Conservation (phyloP, 495 filamentous ascomycete genomes). For the Hypoxylon rickii region DNA sequence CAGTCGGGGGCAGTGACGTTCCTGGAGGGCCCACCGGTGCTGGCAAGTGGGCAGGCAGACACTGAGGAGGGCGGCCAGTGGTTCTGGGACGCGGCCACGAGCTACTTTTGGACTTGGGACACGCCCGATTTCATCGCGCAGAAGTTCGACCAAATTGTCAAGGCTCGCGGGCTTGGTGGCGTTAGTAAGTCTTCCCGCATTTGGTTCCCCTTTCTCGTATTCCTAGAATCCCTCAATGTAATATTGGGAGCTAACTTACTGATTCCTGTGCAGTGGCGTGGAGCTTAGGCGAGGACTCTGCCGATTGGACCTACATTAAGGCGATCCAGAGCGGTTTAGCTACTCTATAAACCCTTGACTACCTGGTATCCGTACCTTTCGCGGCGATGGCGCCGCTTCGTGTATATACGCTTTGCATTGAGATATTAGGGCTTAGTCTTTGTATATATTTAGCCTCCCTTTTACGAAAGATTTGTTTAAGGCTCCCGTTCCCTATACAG, state of each 20-base stretch:
- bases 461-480: neutral
- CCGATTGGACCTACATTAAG: conserved; percentile 57
- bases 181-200: conserved; percentile 44
- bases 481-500: no score
- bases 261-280: conserved; percentile 48
- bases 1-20: conserved; percentile 62
- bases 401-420: conserved; percentile 15
- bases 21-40: conserved; percentile 31
- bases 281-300: conserved; percentile 66
- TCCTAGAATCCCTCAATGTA: no score
- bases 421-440: neutral
- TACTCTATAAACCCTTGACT: conserved; percentile 19
- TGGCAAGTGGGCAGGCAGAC: conserved; percentile 51
- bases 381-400: conserved; percentile 3
- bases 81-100: conserved; percentile 58
- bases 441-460: conserved; percentile 11
- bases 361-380: neutral
- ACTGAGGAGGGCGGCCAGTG: conserved; percentile 60
- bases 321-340: conserved; percentile 56
- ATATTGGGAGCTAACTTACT: conserved; percentile 14
- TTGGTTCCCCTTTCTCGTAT: neutral
- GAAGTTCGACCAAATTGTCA: conserved; percentile 67
- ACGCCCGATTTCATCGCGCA: conserved; percentile 58
- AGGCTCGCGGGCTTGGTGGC: conserved; percentile 59
- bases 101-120: conserved; percentile 73